Evolutionary conservation across 106 monocot species (phyloP), one percentile per base, ranked within the genome.

Genomic region (Dendrobium huoshanense): DNA sequence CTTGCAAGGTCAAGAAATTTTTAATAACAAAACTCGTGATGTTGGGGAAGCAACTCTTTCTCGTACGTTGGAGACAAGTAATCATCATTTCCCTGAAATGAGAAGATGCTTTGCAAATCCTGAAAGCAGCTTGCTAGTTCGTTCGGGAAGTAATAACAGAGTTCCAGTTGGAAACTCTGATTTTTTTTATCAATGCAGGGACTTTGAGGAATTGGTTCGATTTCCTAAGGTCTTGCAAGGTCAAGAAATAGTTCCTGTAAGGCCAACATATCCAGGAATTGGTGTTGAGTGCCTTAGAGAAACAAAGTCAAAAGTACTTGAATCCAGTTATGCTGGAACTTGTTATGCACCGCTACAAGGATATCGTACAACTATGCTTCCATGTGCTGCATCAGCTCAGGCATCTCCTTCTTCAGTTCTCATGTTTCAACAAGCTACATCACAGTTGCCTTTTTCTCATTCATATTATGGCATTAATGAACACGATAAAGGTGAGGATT

Each of bases 191-290:
- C 83, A 87, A 47, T 68, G 90, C 89, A 88, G 77, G 73, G 97
- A 86, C 88, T 91, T 92, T 87, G 82, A 83, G 47, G 91, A 92
- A 92, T 92, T 91, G 79, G 5, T 87, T 31, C 48, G 90, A 81
- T 91, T 97, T 91, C 83, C 87, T 83, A 87, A 92, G 97, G 97
- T 97, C 97, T 97, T 97, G 94, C 97, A 97, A 97, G 97, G 97
- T 97, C 97, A 97, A 97, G 94, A 97, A 97, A 85, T 92, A 45
- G 79, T 81, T 79, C 85, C 83, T 22, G 68, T 67, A 51, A 80
- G 49, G 49, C 79, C 84, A 75, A 78, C 83, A 41, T 77, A 83
- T 41, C 78, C 25, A 20, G 90, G 87, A 77, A 54, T 67, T 19
- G 20, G 70, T 7, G 15, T 29, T 33, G 75, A 78, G 80, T 55